Evolutionary conservation across 2,329 filamentous ascomycete genomes (phyloP).

Genomic region (Ustulina deusta): DNA sequence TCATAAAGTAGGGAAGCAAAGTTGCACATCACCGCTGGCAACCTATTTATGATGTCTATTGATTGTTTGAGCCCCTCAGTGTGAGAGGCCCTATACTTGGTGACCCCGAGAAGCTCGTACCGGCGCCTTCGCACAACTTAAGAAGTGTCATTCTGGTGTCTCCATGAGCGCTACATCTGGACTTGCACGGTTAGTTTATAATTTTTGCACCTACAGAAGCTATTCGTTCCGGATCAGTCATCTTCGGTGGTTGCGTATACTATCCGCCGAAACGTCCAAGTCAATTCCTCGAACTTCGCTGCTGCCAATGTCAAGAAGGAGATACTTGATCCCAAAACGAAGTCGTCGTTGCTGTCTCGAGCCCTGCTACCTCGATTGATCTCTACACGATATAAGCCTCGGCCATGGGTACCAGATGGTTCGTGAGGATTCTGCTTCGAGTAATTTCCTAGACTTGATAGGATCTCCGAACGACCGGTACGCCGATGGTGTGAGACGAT

Average conservation of each 20-base stretch:
- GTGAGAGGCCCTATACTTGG: background rate
- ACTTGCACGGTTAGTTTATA: background rate
- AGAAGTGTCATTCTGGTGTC: constrained; percentile 58
- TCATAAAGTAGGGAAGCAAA: background rate
- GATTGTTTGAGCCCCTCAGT: background rate
- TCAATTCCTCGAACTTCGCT: constrained; percentile 67
- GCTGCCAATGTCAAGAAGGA: constrained; percentile 66
- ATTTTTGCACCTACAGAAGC: background rate
- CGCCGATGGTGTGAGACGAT: constrained; percentile 60
- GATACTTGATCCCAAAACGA: constrained; percentile 64
- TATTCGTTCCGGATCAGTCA: constrained; percentile 57
- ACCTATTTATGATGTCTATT: background rate
- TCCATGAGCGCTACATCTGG: constrained; percentile 64
- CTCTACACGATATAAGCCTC: constrained; percentile 74
- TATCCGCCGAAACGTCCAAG: constrained; percentile 69
- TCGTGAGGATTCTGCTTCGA: constrained; percentile 70
- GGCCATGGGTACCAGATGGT: constrained; percentile 68
- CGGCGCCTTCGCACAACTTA: constrained; percentile 51
- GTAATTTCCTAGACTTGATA: constrained; percentile 69
- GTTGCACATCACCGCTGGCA: background rate
- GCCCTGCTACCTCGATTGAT: constrained; percentile 72
- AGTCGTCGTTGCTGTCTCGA: constrained; percentile 69
- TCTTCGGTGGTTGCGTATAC: constrained; percentile 67
- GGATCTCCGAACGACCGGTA: constrained; percentile 61
- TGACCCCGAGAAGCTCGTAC: constrained; percentile 27